Evolutionary conservation across 139 green algal genomes (phyloP), one percentile per base, ranked within the genome.

Genomic region (Chlamydomonas eustigma): DNA sequence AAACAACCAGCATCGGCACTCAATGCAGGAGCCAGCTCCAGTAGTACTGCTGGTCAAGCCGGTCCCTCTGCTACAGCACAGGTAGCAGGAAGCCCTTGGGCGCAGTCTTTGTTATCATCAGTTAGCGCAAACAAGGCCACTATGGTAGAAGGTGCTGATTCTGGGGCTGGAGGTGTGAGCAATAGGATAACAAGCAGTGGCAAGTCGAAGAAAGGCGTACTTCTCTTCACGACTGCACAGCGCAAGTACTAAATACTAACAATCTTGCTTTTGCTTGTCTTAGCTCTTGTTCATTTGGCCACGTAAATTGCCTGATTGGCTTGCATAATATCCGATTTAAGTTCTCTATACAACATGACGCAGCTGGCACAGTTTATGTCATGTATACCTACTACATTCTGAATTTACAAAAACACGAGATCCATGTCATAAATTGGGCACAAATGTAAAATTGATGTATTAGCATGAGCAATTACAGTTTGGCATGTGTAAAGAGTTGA

Each of bases 151-250:
- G 22, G 24, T n/a, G 24, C n/a, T 8, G 22, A 12, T n/a, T 22
- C 18, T 36, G 58, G 5, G 31, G 58, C 22, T n/a, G 24, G n/a
- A 69, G 6, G 24, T 69, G 8, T 24, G 18, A 30, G 22, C 18
- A 37, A 5, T n/a, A 36, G 58, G 24, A 8, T 28, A 18, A 8
- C 12, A 28, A 6, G 33, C 66, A 73, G 32, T 8, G 33, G 8
- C 32, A 50, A 44, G 66, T 39, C 24, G 8, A 73, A 73, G 66
- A 73, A 73, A 35, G 66, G 66, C 8, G 50, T 8, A 35, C 66
- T 73, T 32, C 66, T 73, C 5, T 73, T 73, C 66, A 50, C 66
- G 24, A 73, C 66, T 8, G 25, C 66, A 35, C 66, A 73, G n/a
- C 66, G 66, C 22, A 73, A 73, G 66, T 73, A 73, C 32, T 73